Conservation (phyloP, 768 basidiomycete genomes). For the Rubroboletus pulcherrimus region DNA sequence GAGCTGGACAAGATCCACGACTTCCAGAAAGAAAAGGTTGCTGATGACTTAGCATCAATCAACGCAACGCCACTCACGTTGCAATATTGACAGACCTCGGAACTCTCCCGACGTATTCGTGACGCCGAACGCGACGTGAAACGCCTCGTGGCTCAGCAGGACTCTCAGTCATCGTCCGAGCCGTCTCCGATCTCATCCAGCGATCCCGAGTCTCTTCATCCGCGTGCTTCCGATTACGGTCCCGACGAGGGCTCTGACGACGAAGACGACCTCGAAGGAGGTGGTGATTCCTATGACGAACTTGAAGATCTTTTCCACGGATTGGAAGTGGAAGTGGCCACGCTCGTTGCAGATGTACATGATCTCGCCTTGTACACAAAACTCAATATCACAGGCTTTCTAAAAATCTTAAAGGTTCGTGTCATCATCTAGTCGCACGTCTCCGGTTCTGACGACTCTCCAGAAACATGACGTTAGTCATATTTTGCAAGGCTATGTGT, state of each 20-base stretch:
- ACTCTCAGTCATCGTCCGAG: slow-evolving; percentile 22
- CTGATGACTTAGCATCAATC: neutral
- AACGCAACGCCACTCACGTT: neutral
- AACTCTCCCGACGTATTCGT: slow-evolving; percentile 76
- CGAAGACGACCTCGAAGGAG: slow-evolving; percentile 42
- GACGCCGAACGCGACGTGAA: slow-evolving; percentile 81
- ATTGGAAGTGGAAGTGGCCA: slow-evolving; percentile 92
- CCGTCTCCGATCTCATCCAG: slow-evolving; percentile 22
- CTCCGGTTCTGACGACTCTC: slow-evolving; percentile 5
- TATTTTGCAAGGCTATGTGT: neutral
- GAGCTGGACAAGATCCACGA: slow-evolving; percentile 94
- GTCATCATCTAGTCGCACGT: neutral
- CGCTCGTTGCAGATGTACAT: slow-evolving; percentile 89
- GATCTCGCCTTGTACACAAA: slow-evolving; percentile 93
- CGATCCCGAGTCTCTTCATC: slow-evolving; percentile 58
- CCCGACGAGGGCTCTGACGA: slow-evolving; percentile 72
- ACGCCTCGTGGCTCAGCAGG: slow-evolving; percentile 64
- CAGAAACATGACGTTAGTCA: slow-evolving; percentile 88
- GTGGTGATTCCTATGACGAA: slow-evolving; percentile 61
- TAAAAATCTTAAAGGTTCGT: slow-evolving; percentile 91
- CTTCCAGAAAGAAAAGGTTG: slow-evolving; percentile 87
- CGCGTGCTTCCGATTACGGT: slow-evolving; percentile 40
- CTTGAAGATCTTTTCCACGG: slow-evolving; percentile 83
- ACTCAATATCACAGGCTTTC: slow-evolving; percentile 96
- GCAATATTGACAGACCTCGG: slow-evolving; percentile 53